A percentile compares a stretch with the other conserved stretches of the same genome.
Evolutionary conservation across 2,329 filamentous ascomycete species (phyloP).

Genomic region (Phaeosphaeria sp.): DNA sequence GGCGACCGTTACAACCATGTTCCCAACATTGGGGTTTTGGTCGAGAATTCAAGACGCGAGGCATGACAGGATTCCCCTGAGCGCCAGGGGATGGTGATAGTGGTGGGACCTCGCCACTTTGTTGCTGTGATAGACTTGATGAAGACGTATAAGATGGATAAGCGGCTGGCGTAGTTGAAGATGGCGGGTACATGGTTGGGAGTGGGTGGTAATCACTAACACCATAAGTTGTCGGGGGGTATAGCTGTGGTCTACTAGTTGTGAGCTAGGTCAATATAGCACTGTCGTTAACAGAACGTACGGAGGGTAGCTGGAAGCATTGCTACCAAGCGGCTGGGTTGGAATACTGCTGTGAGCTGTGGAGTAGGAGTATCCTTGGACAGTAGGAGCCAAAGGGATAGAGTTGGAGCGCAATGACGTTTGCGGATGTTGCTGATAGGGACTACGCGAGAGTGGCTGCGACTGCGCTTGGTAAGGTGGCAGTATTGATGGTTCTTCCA

Average conservation of each 20-base stretch:
- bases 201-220: slow-evolving; percentile 43
- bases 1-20: slow-evolving; percentile 92
- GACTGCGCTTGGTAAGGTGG: slow-evolving; percentile 41
- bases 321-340: slow-evolving; percentile 35
- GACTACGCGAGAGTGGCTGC: slow-evolving; percentile 36
- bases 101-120: slow-evolving; percentile 25
- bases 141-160: slow-evolving; percentile 43
- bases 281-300: no score
- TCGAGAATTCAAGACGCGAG: slow-evolving; percentile 73
- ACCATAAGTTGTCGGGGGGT: slow-evolving; percentile 43
- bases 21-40: slow-evolving; percentile 98
- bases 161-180: slow-evolving; percentile 36
- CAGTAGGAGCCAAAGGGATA: slow-evolving; percentile 32
- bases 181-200: slow-evolving; percentile 47
- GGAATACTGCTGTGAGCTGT: slow-evolving; percentile 39
- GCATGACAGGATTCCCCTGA: slow-evolving; percentile 37
- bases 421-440: slow-evolving; percentile 44
- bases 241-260: slow-evolving; percentile 34
- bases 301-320: slow-evolving; percentile 42
- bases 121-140: slow-evolving; percentile 27
- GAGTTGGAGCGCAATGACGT: slow-evolving; percentile 39
- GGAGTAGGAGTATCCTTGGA: slow-evolving; percentile 42
- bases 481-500: slow-evolving; percentile 34
- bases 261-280: slow-evolving; percentile 12
- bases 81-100: slow-evolving; percentile 36